phyloP scores from a whole-genome alignment of 2,329 filamentous ascomycete species.

The Clarireedia homoeocarpa region DNA sequence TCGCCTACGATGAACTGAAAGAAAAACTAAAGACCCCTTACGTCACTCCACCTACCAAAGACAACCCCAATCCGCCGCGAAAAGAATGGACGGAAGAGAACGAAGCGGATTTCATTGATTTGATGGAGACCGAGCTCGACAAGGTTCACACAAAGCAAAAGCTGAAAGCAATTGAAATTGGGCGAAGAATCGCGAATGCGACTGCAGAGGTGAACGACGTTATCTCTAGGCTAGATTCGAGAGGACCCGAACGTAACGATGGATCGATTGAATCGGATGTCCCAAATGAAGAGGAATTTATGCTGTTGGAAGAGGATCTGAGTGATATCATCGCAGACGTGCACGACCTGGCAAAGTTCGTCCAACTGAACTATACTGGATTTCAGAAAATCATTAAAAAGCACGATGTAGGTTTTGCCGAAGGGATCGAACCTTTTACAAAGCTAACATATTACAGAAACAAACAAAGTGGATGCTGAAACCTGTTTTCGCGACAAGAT shows the following conservation, averaged over 20 bases:
- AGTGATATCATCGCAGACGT: conserved; percentile 98
- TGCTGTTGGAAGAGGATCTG: conserved; percentile 86
- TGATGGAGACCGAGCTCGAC: conserved; percentile 86
- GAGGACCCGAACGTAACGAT: conserved; percentile 37
- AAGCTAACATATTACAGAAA: conserved; percentile 53
- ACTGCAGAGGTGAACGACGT: conserved; percentile 89
- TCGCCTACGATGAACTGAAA: conserved; percentile 94
- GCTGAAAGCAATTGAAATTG: conserved; percentile 93
- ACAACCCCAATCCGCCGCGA: conserved; percentile 41
- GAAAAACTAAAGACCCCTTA: conserved; percentile 70
- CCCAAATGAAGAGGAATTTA: conserved; percentile 85
- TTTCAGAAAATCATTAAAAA: conserved; percentile 99
- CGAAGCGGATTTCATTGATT: conserved; percentile 77
- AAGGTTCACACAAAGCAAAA: conserved; percentile 98
- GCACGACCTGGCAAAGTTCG: conserved; percentile 95
- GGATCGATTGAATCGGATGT: conserved; percentile 33
- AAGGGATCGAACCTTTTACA: background rate
- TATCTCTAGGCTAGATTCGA: conserved; percentile 63
- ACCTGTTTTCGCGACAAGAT: conserved; percentile 88
- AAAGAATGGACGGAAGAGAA: conserved; percentile 84
- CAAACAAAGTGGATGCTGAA: conserved; percentile 86
- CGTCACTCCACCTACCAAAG: conserved; percentile 40
- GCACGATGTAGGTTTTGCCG: conserved; percentile 66
- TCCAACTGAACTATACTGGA: conserved; percentile 95
- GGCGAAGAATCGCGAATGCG: conserved; percentile 77